Evolutionary conservation across 2,329 filamentous ascomycete genomes (phyloP).

Genomic region (Penicillium sp.): DNA sequence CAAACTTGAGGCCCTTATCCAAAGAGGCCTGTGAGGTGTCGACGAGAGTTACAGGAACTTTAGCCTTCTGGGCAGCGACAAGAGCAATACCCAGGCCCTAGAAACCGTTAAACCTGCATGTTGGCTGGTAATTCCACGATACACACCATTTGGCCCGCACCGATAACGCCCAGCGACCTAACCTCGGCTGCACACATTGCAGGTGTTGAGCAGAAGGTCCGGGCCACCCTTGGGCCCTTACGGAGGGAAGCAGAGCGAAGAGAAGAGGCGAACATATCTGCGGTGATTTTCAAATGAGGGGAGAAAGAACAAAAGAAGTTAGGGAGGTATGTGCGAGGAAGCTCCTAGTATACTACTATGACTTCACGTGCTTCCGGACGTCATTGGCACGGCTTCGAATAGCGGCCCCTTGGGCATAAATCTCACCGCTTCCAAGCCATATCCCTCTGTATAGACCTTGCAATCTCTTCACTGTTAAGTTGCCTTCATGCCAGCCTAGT

Average conservation of each 20-base stretch:
- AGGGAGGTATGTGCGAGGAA: neutral
- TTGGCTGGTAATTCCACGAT: neutral
- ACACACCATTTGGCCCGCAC: slow-evolving; percentile 91
- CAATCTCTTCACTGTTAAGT: too few relatives aligned
- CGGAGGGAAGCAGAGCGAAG: slow-evolving; percentile 28
- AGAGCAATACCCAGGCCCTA: slow-evolving; percentile 94
- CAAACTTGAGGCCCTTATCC: slow-evolving; percentile 86
- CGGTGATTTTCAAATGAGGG: neutral
- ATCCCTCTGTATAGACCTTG: neutral
- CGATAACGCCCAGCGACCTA: slow-evolving; percentile 85
- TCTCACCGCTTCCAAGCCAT: neutral
- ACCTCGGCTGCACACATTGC: slow-evolving; percentile 67
- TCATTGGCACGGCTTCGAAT: neutral
- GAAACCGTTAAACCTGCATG: slow-evolving; percentile 21
- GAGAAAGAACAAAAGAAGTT: neutral
- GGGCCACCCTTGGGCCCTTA: slow-evolving; percentile 38
- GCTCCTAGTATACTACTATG: slow-evolving; percentile 1
- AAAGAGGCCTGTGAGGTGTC: slow-evolving; percentile 82
- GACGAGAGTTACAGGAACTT: slow-evolving; percentile 79
- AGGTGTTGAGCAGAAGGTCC: slow-evolving; percentile 69
- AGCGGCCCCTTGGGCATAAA: neutral
- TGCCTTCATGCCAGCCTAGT: neutral
- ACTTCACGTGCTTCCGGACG: slow-evolving; percentile 25
- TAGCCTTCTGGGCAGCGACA: slow-evolving; percentile 81
- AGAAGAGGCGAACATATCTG: slow-evolving; percentile 38